Evolutionary conservation across 495 filamentous ascomycete species (phyloP), one percentile per base, ranked within the genome.

Genomic region (Astrocystis sublimbata): DNA sequence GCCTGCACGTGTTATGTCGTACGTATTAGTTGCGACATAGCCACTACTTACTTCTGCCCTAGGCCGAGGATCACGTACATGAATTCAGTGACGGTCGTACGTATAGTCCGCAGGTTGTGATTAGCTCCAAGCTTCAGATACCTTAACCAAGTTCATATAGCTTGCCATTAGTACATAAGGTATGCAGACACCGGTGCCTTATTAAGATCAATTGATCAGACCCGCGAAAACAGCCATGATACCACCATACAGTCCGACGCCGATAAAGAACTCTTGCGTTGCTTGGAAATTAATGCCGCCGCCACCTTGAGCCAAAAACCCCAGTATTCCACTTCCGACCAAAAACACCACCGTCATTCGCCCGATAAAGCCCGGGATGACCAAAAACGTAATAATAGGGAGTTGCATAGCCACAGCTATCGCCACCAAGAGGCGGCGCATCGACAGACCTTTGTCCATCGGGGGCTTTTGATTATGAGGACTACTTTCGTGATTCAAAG

Each of bases 331-430:
- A 1, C 66, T 46, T 1, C 69, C 73, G 0, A 78, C 75, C 2
- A 80, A 65, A 13, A 71, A 40, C 1, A 83, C 79, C 28, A 86
- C 77, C 0, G 81, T 79, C 49, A 87, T 72, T 30, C 85, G 78
- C 17, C 81, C 82, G 2, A 81, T 71, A 63, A 86, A 85, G 21
- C 81, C 80, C 0, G 80, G 80, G 31, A 82, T 79, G 3, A 82
- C 65, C 3, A 71, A 68, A 69, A 88, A 89, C 4, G 85, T 83
- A 28, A 89, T 68, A 17, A 90, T 78, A 0, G 86, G 86, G 8
- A 87, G 67, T 6, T 87, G 73, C 10, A 88, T 70, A 0, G 83
- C 78, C 4, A 81, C 78, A 0, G 84, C 81, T 13, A 85, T 73
- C 24, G 84, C 81, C 54, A 83, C 69, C 8, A 83, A 82, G 8